phyloP scores from a whole-genome alignment of 2,329 filamentous ascomycete species.

The Paracoccidioides lutzii region DNA sequence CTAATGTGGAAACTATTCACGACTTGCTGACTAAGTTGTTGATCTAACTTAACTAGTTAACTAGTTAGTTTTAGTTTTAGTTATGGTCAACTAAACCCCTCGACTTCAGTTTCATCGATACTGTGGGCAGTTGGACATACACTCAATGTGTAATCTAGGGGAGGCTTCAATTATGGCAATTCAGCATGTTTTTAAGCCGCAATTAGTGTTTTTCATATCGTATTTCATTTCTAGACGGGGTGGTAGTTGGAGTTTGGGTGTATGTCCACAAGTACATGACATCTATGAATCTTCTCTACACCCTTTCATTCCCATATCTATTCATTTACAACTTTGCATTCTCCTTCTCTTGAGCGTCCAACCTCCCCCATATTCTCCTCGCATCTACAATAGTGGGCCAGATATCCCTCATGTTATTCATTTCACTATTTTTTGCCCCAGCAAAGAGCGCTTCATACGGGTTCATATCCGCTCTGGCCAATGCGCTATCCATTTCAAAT shows the following conservation, averaged over 20 bases:
- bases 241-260: too few species aligned
- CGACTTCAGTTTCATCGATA: too few species aligned
- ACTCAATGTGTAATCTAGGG: too few species aligned
- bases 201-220: too few species aligned
- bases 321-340: constrained; percentile 9
- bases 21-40: neutral
- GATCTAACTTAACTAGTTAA: too few species aligned
- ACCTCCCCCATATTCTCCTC: constrained; percentile 10
- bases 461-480: constrained; percentile 13
- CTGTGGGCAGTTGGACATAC: too few species aligned
- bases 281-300: neutral
- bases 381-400: constrained; percentile 15
- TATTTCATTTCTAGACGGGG: too few species aligned
- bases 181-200: too few species aligned
- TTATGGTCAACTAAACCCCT: too few species aligned
- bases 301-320: neutral
- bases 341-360: constrained; percentile 6
- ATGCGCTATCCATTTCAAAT: constrained; percentile 16
- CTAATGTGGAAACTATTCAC: neutral
- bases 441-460: constrained; percentile 16
- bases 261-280: too few species aligned
- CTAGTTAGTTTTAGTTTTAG: too few species aligned
- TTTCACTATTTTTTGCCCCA: constrained; percentile 15
- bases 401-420: constrained; percentile 14
- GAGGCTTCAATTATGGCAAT: too few species aligned